Conservation (phyloP, 1,284 basidiomycete species). For the Rhodotorula sp. region DNA sequence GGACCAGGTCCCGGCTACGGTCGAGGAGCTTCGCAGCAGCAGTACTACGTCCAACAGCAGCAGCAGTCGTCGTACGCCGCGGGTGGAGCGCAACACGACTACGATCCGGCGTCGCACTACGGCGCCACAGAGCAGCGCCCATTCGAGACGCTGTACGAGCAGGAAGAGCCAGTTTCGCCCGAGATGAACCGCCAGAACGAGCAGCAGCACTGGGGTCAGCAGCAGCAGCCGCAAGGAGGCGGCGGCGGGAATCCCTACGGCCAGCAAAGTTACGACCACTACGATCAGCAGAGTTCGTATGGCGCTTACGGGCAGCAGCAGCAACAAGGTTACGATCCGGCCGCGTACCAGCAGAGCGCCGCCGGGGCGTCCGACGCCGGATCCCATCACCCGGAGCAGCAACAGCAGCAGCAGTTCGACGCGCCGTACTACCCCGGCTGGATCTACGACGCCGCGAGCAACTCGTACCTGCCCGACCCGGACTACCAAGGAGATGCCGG, state of each 20-base stretch:
- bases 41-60: not conserved
- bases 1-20: not conserved
- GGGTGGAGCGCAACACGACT: not conserved
- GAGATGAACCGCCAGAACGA: conserved; percentile 23
- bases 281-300: conserved; percentile 13
- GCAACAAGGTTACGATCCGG: conserved; percentile 1
- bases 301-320: conserved; percentile 14
- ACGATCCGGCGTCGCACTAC: not conserved
- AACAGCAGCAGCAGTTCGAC: conserved; percentile 15
- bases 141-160: conserved; percentile 34
- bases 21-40: not conserved
- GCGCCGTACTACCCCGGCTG: conserved; percentile 36
- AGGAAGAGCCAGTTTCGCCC: conserved; percentile 32
- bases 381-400: not conserved
- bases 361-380: not conserved
- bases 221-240: not conserved
- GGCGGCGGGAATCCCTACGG: not conserved
- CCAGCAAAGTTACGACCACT: conserved; percentile 14
- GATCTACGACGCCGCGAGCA: conserved; percentile 32
- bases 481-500: conserved; percentile 16
- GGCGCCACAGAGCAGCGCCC: not conserved
- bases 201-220: conserved; percentile 6
- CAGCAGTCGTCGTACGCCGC: not conserved
- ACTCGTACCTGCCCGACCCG: conserved; percentile 35
- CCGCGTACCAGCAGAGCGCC: not conserved